These are phyloP conservation scores for Solanum etuberosum DNA, from an alignment of 257 asterid species.

Conservation along the genomic window DNA sequence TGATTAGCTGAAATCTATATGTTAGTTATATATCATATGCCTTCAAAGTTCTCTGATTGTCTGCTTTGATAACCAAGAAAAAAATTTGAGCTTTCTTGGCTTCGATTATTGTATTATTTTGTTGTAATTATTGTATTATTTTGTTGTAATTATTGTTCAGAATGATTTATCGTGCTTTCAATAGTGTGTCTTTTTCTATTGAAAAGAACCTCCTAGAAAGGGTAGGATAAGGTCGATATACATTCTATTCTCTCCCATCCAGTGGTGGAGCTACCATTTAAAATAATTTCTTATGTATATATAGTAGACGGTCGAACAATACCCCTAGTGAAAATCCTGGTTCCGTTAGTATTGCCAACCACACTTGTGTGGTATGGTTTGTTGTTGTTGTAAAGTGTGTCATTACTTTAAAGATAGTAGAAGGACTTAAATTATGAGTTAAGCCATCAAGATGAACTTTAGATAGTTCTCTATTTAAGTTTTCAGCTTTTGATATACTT, in stretches of 20 bases:
- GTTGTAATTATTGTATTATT: background rate
- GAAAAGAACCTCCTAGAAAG: background rate
- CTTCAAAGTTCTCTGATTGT: conserved; percentile 23
- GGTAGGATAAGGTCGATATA: background rate
- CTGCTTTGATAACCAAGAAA: background rate
- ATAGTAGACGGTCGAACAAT: background rate
- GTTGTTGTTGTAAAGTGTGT: too few species aligned
- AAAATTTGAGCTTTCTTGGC: background rate
- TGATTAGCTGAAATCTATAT: conserved; percentile 12
- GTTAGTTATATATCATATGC: conserved; percentile 13
- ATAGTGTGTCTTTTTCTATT: background rate
- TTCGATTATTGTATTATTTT: background rate
- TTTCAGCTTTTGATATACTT: background rate
- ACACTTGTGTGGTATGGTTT: too few species aligned
- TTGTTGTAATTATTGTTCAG: background rate
- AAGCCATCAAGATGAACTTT: background rate
- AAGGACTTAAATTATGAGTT: background rate
- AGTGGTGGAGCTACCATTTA: background rate
- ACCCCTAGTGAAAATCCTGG: too few species aligned
- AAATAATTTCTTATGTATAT: too few species aligned
- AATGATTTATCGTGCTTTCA: background rate
- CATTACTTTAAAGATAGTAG: background rate
- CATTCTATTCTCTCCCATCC: background rate
- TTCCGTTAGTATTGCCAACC: too few species aligned
- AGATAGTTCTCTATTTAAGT: background rate